Percentiles rank a stretch among this genome's conserved stretches.
phyloP scores from a whole-genome alignment of 257 asterid species.

The Jacaranda copaia region DNA sequence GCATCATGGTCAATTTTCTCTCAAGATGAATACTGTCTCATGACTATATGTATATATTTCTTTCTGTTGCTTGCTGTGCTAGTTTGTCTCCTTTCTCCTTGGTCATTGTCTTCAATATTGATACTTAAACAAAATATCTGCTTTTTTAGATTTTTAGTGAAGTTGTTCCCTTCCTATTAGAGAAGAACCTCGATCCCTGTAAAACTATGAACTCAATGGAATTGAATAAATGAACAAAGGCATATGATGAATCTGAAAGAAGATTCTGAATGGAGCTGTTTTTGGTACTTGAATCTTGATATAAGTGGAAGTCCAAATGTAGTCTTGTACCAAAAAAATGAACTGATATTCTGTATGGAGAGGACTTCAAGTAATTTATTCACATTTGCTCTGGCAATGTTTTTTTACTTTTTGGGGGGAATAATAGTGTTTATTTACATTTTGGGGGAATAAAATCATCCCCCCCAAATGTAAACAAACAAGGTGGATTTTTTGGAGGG shows the following conservation, averaged over 20 bases:
- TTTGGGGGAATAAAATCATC: too few relatives aligned
- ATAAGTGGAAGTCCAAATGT: background rate
- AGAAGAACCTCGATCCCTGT: conserved; percentile 5
- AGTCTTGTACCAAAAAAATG: background rate
- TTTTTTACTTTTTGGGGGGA: too few relatives aligned
- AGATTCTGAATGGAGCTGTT: background rate
- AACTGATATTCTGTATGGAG: background rate
- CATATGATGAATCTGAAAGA: background rate
- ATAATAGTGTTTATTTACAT: too few relatives aligned
- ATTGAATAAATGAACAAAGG: background rate
- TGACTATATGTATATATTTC: background rate
- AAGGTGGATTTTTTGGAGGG: too few relatives aligned
- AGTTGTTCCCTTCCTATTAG: conserved; percentile 3
- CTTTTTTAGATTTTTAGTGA: background rate
- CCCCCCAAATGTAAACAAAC: too few relatives aligned
- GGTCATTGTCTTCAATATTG: conserved; percentile 12
- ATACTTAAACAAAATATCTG: background rate
- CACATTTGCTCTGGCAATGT: background rate
- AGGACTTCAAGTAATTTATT: background rate
- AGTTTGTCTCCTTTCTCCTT: conserved; percentile 20
- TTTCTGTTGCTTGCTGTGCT: background rate
- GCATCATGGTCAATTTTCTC: background rate
- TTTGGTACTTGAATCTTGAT: background rate
- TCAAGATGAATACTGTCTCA: conserved; percentile 15
- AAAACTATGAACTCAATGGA: conserved; percentile 8